These are phyloP conservation scores for Starmerella floricola DNA, from an alignment of 805 yeast genomes.

Conservation along the genomic window DNA sequence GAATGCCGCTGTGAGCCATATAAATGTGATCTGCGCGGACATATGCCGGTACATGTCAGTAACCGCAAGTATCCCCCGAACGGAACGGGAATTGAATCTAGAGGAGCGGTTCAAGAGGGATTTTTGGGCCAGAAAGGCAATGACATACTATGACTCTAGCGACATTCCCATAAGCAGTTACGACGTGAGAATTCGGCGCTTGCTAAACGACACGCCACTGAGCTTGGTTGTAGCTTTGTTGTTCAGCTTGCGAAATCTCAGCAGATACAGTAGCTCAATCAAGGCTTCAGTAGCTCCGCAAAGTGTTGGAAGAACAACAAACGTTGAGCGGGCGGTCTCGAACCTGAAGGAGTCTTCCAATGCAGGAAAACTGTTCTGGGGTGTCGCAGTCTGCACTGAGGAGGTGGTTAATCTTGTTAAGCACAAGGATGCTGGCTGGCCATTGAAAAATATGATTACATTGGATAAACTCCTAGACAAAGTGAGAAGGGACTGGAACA, in stretches of 20 bases:
- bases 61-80: not conserved
- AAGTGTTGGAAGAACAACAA: not conserved
- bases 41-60: slow-evolving; percentile 1
- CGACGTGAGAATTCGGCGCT: slow-evolving; percentile 1
- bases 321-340: not conserved
- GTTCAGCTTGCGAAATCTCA: not conserved
- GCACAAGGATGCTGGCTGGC: not conserved
- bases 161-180: not conserved
- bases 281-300: not conserved
- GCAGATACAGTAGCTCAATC: too few relatives aligned
- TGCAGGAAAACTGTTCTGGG: not conserved
- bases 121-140: not conserved
- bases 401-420: not conserved
- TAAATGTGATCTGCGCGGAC: not conserved
- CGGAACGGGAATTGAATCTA: not conserved
- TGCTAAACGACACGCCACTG: not conserved
- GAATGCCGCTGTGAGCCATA: not conserved
- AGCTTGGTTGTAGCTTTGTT: not conserved
- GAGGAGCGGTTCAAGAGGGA: not conserved
- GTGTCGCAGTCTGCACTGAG: not conserved
- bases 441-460: not conserved
- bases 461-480: not conserved
- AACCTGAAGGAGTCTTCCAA: not conserved
- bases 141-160: not conserved
- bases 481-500: not conserved